Evolutionary conservation across 192 early-diverging fungal species (phyloP).

Genomic region (Coemansia sp.): DNA sequence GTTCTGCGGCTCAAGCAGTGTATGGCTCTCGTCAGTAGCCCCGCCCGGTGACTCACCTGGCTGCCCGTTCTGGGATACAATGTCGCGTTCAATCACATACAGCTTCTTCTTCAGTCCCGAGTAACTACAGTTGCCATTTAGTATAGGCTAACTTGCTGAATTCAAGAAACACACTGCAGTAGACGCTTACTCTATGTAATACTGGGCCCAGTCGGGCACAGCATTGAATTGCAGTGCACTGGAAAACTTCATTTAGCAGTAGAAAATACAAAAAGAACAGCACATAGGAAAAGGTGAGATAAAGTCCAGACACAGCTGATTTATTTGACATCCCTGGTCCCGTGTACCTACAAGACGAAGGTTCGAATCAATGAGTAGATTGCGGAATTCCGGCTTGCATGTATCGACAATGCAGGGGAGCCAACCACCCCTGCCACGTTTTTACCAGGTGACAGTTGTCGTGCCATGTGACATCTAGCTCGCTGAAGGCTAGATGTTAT

Average conservation of each 20-base stretch:
- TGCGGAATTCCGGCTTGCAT: background rate
- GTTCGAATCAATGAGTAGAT: background rate
- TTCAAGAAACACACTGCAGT: background rate
- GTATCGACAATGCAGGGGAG: background rate
- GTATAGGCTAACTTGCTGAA: background rate
- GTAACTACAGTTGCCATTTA: conserved; percentile 29
- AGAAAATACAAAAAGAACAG: background rate
- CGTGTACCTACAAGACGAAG: background rate
- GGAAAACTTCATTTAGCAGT: conserved; percentile 81
- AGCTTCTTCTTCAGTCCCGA: conserved; percentile 76
- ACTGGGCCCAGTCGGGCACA: conserved; percentile 80
- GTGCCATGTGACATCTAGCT: too few relatives aligned
- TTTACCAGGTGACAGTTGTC: background rate
- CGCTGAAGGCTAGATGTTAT: too few relatives aligned
- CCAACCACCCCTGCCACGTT: background rate
- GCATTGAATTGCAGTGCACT: conserved; percentile 89
- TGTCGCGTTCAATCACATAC: conserved; percentile 70
- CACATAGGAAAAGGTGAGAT: background rate
- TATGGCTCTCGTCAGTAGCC: conserved; percentile 27
- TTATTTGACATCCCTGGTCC: background rate
- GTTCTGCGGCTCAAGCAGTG: conserved; percentile 32
- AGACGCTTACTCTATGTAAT: conserved; percentile 66
- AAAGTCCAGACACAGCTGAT: background rate
- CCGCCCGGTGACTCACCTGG: background rate
- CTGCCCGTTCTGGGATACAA: conserved; percentile 35